These are phyloP conservation scores for Apium graveolens DNA, from an alignment of 129 eudicot species.

Conservation along the genomic window DNA sequence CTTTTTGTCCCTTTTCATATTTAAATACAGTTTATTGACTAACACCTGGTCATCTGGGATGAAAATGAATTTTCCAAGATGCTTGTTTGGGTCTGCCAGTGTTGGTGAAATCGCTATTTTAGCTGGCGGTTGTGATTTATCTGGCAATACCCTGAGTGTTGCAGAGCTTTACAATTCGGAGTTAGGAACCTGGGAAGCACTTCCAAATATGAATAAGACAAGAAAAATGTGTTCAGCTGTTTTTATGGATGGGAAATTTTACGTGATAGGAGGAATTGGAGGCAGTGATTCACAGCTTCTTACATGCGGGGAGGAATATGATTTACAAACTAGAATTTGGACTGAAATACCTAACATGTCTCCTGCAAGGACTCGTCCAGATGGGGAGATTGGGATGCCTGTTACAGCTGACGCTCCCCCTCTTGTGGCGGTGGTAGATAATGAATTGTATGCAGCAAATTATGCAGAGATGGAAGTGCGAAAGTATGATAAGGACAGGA, in stretches of 20 bases:
- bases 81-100: slow-evolving; percentile 82
- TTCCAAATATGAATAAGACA: slow-evolving; percentile 56
- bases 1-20: slow-evolving; percentile 45
- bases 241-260: slow-evolving; percentile 79
- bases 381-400: slow-evolving; percentile 29
- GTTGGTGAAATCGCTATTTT: slow-evolving; percentile 66
- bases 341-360: slow-evolving; percentile 73
- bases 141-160: slow-evolving; percentile 38
- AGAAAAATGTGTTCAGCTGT: slow-evolving; percentile 82
- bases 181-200: slow-evolving; percentile 46
- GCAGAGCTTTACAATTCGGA: slow-evolving; percentile 74
- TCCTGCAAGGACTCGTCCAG: slow-evolving; percentile 37
- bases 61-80: slow-evolving; percentile 66
- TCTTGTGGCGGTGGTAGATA: slow-evolving; percentile 76
- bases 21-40: slow-evolving; percentile 52
- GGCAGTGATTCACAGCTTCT: slow-evolving; percentile 39
- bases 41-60: slow-evolving; percentile 67
- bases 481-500: slow-evolving; percentile 44
- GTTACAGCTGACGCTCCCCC: slow-evolving; percentile 81
- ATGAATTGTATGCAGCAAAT: slow-evolving; percentile 75
- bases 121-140: slow-evolving; percentile 73
- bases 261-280: slow-evolving; percentile 76
- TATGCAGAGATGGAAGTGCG: slow-evolving; percentile 71
- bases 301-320: slow-evolving; percentile 77
- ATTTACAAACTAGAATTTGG: slow-evolving; percentile 51